Evolutionary conservation across 495 filamentous ascomycete genomes (phyloP).

Genomic region (Bathelium albidoporum): DNA sequence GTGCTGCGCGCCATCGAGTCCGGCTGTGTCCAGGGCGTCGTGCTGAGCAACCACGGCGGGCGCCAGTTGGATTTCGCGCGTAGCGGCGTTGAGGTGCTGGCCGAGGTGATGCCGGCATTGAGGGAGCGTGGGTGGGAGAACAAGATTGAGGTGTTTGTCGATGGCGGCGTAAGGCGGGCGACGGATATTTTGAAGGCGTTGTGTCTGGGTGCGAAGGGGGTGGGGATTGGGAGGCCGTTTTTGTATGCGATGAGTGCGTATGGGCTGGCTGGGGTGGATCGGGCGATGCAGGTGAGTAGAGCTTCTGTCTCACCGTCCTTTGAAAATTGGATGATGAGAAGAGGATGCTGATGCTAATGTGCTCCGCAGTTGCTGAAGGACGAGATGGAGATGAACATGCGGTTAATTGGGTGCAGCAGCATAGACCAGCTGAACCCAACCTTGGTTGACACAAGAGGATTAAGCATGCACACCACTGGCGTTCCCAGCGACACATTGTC

Average conservation of each 20-base stretch:
- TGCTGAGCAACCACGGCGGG: constrained; percentile 94
- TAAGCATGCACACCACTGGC: constrained; percentile 56
- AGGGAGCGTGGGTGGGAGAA: constrained; percentile 71
- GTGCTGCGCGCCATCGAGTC: constrained; percentile 73
- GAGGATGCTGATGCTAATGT: background rate
- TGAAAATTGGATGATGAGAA: background rate
- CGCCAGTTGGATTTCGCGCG: constrained; percentile 91
- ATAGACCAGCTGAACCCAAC: constrained; percentile 69
- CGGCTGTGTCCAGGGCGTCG: constrained; percentile 74
- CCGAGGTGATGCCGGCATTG: constrained; percentile 92
- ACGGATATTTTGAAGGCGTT: constrained; percentile 96
- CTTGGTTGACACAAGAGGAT: constrained; percentile 63
- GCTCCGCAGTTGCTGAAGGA: constrained; percentile 61
- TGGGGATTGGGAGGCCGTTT: constrained; percentile 92
- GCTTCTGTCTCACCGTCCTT: background rate
- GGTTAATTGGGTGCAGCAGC: constrained; percentile 67
- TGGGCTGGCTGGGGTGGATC: constrained; percentile 73
- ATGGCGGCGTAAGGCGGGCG: constrained; percentile 80
- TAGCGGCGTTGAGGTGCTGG: constrained; percentile 84
- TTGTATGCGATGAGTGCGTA: constrained; percentile 94
- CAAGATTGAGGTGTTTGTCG: constrained; percentile 80
- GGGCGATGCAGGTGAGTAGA: constrained; percentile 59
- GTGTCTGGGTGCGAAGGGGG: constrained; percentile 83
- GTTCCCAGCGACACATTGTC: constrained; percentile 63
- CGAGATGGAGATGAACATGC: constrained; percentile 99